phyloP scores from a whole-genome alignment of 768 basidiomycete genomes.

The Russula lepida region DNA sequence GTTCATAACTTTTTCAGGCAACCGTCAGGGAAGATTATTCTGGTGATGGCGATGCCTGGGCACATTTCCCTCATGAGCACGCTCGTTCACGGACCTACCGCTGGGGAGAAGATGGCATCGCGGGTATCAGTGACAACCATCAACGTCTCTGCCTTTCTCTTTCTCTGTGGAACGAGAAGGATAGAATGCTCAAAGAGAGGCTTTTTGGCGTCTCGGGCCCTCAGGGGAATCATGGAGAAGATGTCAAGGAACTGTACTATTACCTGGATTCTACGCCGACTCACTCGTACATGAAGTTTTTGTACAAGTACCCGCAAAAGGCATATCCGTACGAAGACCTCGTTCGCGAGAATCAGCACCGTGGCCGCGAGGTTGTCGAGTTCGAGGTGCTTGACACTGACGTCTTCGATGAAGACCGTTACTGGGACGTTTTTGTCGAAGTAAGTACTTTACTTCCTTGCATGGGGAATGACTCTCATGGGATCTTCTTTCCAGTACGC shows the following conservation, averaged over 20 bases:
- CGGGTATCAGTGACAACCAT: slow-evolving; percentile 95
- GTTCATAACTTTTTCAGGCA: slow-evolving; percentile 45
- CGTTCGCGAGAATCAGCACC: slow-evolving; percentile 71
- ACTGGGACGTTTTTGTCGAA: slow-evolving; percentile 99
- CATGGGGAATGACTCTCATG: not conserved
- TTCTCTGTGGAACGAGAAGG: slow-evolving; percentile 90
- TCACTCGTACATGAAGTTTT: slow-evolving; percentile 99
- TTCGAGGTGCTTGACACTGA: slow-evolving; percentile 93
- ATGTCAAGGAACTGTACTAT: slow-evolving; percentile 98
- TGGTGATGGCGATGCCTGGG: slow-evolving; percentile 91
- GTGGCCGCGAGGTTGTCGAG: slow-evolving; percentile 80
- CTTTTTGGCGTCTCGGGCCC: slow-evolving; percentile 94
- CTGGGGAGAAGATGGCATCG: slow-evolving; percentile 99
- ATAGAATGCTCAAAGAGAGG: slow-evolving; percentile 93
- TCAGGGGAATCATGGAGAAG: slow-evolving; percentile 98
- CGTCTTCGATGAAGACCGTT: slow-evolving; percentile 82
- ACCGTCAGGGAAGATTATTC: slow-evolving; percentile 99
- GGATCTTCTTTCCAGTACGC: slow-evolving; percentile 59
- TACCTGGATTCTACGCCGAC: slow-evolving; percentile 98
- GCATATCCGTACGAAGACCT: slow-evolving; percentile 92
- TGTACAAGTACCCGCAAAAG: slow-evolving; percentile 97
- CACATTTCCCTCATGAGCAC: slow-evolving; percentile 90
- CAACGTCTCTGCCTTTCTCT: slow-evolving; percentile 87
- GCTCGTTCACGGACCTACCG: slow-evolving; percentile 90
- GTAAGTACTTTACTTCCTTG: slow-evolving; percentile 36